phyloP scores from a whole-genome alignment of 2,329 filamentous ascomycete species.

The Sporothrix luriei region DNA sequence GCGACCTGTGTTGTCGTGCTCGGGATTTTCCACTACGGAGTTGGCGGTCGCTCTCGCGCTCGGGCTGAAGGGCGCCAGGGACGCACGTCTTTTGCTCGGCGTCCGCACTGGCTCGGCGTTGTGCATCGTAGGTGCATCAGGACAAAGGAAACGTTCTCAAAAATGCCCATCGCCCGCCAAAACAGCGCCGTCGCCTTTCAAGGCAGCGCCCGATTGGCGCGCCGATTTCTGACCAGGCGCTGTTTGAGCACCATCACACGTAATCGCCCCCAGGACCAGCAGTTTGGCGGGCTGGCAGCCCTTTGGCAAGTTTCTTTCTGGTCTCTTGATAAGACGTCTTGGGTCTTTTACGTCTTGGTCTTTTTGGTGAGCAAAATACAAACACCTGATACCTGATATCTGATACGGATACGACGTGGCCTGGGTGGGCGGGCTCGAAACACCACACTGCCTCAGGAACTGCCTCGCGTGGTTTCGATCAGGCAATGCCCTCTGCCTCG shows the following conservation, averaged over 20 bases:
- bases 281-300: no score
- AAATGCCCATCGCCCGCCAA: not conserved
- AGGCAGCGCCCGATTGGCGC: conserved; percentile 7
- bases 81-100: no score
- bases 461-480: conserved; percentile 33
- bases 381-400: no score
- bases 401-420: not conserved
- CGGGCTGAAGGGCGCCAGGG: conserved; percentile 9
- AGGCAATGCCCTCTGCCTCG: conserved; percentile 21
- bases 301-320: no score
- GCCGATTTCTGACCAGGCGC: not conserved
- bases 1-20: not conserved
- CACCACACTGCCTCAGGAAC: conserved; percentile 29
- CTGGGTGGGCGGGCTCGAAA: conserved; percentile 26
- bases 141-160: conserved; percentile 13
- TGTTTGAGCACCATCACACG: not conserved
- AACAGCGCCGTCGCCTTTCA: not conserved
- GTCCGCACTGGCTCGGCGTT: no score
- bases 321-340: no score
- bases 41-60: conserved; percentile 7
- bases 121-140: not conserved
- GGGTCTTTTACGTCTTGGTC: no score
- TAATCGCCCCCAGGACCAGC: not conserved
- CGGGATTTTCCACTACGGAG: conserved; percentile 13
- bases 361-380: not conserved